Evolutionary conservation across 768 basidiomycete genomes (phyloP).

Genomic region (Psilocybe azurescens): DNA sequence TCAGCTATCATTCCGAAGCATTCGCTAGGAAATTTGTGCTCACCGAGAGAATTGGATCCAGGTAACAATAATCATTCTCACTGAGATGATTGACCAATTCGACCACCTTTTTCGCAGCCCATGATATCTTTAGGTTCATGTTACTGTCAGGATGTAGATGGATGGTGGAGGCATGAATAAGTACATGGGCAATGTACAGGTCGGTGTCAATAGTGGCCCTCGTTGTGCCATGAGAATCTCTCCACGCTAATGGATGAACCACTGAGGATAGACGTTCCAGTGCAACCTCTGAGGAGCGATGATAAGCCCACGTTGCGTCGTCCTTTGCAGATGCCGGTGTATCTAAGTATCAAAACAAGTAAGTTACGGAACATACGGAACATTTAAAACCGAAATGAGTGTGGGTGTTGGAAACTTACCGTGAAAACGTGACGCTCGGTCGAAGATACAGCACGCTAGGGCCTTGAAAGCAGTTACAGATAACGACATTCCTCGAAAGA

Average conservation of each 20-base stretch:
- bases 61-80: conserved; percentile 54
- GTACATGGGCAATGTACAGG: conserved; percentile 52
- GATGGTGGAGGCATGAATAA: conserved; percentile 54
- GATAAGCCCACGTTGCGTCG: conserved; percentile 42
- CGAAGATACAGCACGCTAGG: conserved; percentile 58
- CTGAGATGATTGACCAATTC: conserved; percentile 50
- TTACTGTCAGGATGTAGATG: conserved; percentile 50
- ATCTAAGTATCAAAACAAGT: conserved; percentile 11
- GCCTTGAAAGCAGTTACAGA: conserved; percentile 49
- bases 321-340: conserved; percentile 26
- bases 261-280: conserved; percentile 47
- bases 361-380: neutral
- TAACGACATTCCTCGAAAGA: conserved; percentile 28
- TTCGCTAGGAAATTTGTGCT: conserved; percentile 26
- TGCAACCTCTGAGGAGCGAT: conserved; percentile 48
- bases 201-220: conserved; percentile 45
- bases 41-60: conserved; percentile 61
- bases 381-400: conserved; percentile 16
- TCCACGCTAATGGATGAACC: conserved; percentile 43
- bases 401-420: conserved; percentile 23
- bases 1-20: neutral
- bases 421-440: conserved; percentile 51
- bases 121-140: conserved; percentile 44
- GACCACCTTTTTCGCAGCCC: conserved; percentile 48
- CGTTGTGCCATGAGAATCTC: conserved; percentile 35